These are phyloP conservation scores for Monosiga brevicollis DNA, from an alignment of 78 protist genomes.

Conservation along the genomic window DNA sequence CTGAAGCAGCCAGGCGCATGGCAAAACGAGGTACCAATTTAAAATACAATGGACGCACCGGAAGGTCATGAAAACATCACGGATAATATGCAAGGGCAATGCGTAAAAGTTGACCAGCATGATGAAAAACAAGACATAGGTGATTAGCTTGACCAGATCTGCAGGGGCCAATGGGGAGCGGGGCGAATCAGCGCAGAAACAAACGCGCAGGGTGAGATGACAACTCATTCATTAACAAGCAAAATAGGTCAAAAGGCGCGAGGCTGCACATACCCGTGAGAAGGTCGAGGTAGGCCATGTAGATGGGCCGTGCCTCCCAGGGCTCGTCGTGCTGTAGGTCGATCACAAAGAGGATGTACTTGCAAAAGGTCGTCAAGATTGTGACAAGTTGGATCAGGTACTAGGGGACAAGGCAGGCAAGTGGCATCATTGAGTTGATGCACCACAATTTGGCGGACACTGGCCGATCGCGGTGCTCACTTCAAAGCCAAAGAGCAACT, in stretches of 20 bases:
- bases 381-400: neutral
- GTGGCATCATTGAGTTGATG: neutral
- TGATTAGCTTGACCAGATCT: constrained; percentile 28
- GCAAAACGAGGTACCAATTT: no score
- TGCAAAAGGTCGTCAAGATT: neutral
- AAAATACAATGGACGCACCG: no score
- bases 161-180: neutral
- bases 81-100: constrained; percentile 74
- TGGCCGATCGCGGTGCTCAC: constrained; percentile 1
- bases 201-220: neutral
- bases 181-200: neutral
- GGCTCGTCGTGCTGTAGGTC: constrained; percentile 52
- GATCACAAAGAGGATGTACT: constrained; percentile 19
- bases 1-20: no score
- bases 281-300: constrained; percentile 60
- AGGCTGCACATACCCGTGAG: constrained; percentile 14
- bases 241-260: no score
- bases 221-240: neutral
- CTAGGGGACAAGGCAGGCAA: neutral
- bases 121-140: constrained; percentile 46
- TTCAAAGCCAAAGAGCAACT: constrained; percentile 73
- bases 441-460: neutral
- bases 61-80: constrained; percentile 63
- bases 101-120: constrained; percentile 45
- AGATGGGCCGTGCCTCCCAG: constrained; percentile 67